phyloP scores from a whole-genome alignment of 2,329 filamentous ascomycete genomes.

The Calonectria multiphialidica region DNA sequence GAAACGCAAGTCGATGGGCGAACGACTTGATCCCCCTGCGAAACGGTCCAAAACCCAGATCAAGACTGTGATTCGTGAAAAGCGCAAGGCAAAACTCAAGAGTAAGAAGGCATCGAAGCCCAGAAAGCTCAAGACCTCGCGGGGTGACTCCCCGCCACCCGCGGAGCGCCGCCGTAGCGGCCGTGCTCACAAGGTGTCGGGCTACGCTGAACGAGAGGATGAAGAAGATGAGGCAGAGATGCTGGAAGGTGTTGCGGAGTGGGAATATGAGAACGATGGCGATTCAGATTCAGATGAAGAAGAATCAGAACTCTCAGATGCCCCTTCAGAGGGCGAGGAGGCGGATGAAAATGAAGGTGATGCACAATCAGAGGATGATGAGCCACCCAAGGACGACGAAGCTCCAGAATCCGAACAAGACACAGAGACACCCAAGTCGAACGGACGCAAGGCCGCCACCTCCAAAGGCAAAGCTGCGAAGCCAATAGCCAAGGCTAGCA shows the following conservation, averaged over 20 bases:
- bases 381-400: slow-evolving; percentile 27
- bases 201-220: slow-evolving; percentile 69
- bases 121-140: slow-evolving; percentile 45
- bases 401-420: slow-evolving; percentile 32
- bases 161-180: slow-evolving; percentile 68
- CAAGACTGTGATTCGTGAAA: slow-evolving; percentile 52
- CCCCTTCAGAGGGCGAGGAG: slow-evolving; percentile 29
- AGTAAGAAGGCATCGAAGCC: slow-evolving; percentile 50
- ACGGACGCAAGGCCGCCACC: slow-evolving; percentile 36
- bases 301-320: slow-evolving; percentile 39
- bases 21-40: slow-evolving; percentile 58
- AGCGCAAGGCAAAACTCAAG: slow-evolving; percentile 51
- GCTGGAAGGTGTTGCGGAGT: slow-evolving; percentile 70
- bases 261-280: slow-evolving; percentile 60
- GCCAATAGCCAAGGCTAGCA: slow-evolving; percentile 42
- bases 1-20: slow-evolving; percentile 70
- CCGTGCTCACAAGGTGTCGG: slow-evolving; percentile 60
- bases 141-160: slow-evolving; percentile 47
- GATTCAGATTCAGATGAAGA: slow-evolving; percentile 27
- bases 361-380: slow-evolving; percentile 26
- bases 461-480: slow-evolving; percentile 40
- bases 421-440: slow-evolving; percentile 38
- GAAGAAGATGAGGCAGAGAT: slow-evolving; percentile 72
- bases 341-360: slow-evolving; percentile 22
- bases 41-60: slow-evolving; percentile 53